A percentile compares a stretch with the other conserved stretches of the same genome.
These are phyloP conservation scores for Acer yangbiense DNA, from an alignment of 345 rosid species.

Conservation along the genomic window DNA sequence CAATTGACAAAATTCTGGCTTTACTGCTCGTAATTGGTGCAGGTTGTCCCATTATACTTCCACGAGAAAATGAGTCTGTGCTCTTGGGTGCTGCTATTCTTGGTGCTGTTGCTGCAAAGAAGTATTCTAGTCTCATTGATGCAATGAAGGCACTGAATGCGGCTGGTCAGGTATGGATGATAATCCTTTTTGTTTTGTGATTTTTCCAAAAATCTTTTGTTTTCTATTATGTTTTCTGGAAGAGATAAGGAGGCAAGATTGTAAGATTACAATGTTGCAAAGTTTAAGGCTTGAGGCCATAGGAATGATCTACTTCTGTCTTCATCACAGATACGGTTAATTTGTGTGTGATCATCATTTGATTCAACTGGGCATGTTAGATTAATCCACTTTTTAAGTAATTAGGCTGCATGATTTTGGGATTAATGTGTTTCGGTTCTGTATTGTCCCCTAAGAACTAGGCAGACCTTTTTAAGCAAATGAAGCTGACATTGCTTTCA, in stretches of 20 bases:
- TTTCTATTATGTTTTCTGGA: neutral
- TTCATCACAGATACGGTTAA: neutral
- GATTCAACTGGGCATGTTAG: neutral
- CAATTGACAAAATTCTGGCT: neutral
- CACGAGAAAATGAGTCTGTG: slow-evolving; percentile 85
- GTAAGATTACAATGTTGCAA: neutral
- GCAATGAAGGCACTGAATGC: slow-evolving; percentile 89
- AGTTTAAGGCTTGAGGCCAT: neutral
- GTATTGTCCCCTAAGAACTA: neutral
- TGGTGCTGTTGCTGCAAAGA: slow-evolving; percentile 86
- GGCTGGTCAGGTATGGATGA: slow-evolving; percentile 72
- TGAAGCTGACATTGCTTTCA: neutral
- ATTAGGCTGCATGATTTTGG: neutral
- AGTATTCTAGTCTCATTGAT: slow-evolving; percentile 60
- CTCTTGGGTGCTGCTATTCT: slow-evolving; percentile 95
- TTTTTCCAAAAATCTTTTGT: neutral
- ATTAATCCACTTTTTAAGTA: neutral
- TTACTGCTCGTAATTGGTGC: slow-evolving; percentile 20
- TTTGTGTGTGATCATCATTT: neutral
- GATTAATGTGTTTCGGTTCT: neutral
- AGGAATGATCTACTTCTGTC: neutral
- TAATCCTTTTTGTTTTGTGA: neutral
- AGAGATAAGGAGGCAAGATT: neutral
- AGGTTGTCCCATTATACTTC: slow-evolving; percentile 92
- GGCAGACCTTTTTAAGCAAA: neutral